A percentile compares a stretch with the other conserved stretches of the same genome.
phyloP scores from a whole-genome alignment of 495 filamentous ascomycete genomes.

The Neurospora sp. region DNA sequence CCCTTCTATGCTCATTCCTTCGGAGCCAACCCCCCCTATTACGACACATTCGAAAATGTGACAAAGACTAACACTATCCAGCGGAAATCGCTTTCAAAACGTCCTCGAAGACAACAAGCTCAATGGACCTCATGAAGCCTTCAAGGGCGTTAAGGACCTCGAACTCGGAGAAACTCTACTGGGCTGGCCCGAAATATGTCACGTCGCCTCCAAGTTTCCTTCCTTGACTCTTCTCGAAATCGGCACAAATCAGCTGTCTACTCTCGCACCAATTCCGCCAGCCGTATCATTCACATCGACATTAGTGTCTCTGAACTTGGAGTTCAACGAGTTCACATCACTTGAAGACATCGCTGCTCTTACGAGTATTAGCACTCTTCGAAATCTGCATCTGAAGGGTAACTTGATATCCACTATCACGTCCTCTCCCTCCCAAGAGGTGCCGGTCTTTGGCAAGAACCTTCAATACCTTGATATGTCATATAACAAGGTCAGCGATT shows the following conservation, averaged over 20 bases:
- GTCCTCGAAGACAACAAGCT: conserved; percentile 28
- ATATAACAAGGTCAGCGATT: conserved; percentile 62
- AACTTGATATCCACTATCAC: conserved; percentile 37
- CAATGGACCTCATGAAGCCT: conserved; percentile 22
- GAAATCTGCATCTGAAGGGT: conserved; percentile 48
- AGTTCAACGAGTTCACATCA: conserved; percentile 61
- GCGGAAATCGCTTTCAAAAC: conserved; percentile 64
- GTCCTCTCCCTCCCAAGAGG: conserved; percentile 9
- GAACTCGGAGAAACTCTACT: conserved; percentile 65
- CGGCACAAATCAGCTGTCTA: conserved; percentile 36
- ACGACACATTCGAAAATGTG: not conserved
- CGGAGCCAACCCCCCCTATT: conserved; percentile 1
- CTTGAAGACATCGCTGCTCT: conserved; percentile 50
- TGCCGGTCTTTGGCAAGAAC: conserved; percentile 22
- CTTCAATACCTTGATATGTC: conserved; percentile 67
- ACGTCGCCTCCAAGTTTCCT: conserved; percentile 43
- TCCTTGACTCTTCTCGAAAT: conserved; percentile 45
- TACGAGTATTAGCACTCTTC: conserved; percentile 46
- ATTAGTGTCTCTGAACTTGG: conserved; percentile 53
- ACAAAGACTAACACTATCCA: conserved; percentile 16
- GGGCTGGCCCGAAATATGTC: conserved; percentile 57
- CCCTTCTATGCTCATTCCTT: not conserved
- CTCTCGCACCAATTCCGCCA: conserved; percentile 32
- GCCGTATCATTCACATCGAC: conserved; percentile 33
- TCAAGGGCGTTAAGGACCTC: conserved; percentile 54